Evolutionary conservation across 805 yeast species (phyloP).

Genomic region (Saccharomyces mikatae): DNA sequence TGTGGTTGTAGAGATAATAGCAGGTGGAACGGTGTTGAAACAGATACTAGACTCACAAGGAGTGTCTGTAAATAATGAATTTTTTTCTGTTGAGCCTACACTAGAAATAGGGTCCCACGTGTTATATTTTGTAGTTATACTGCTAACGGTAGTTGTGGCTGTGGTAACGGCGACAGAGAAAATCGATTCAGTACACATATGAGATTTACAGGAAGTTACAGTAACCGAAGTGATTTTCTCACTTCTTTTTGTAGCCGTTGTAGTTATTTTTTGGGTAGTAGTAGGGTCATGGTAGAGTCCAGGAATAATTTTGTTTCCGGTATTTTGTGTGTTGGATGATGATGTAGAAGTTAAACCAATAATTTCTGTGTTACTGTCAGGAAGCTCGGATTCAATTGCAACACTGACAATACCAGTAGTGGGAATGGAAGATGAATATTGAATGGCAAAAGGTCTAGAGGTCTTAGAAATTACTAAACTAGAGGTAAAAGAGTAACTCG

Average conservation of each 20-base stretch:
- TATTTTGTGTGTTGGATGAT: too few relatives aligned
- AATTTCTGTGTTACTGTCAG: too few relatives aligned
- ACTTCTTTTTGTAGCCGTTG: not conserved
- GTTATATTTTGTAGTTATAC: slow-evolving; percentile 29
- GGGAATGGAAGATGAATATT: too few relatives aligned
- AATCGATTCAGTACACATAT: slow-evolving; percentile 22
- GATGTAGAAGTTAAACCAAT: too few relatives aligned
- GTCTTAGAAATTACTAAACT: not conserved
- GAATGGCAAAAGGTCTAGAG: not conserved
- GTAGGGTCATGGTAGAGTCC: too few relatives aligned
- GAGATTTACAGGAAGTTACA: slow-evolving; percentile 25
- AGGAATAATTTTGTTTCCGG: too few relatives aligned
- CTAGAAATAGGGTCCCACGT: slow-evolving; percentile 23
- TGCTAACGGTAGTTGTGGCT: slow-evolving; percentile 26
- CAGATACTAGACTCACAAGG: too few relatives aligned
- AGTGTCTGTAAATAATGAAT: slow-evolving; percentile 1
- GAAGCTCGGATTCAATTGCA: too few relatives aligned
- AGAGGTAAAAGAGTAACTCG: too few relatives aligned
- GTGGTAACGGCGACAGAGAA: slow-evolving; percentile 25
- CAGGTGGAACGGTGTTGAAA: slow-evolving; percentile 16
- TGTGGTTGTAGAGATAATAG: slow-evolving; percentile 27
- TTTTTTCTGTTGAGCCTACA: slow-evolving; percentile 10
- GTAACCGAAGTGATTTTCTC: slow-evolving; percentile 24
- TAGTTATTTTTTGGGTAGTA: too few relatives aligned
- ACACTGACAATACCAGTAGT: too few relatives aligned